Conservation (phyloP, 2,329 filamentous ascomycete genomes). For the Beauveria sp. region DNA sequence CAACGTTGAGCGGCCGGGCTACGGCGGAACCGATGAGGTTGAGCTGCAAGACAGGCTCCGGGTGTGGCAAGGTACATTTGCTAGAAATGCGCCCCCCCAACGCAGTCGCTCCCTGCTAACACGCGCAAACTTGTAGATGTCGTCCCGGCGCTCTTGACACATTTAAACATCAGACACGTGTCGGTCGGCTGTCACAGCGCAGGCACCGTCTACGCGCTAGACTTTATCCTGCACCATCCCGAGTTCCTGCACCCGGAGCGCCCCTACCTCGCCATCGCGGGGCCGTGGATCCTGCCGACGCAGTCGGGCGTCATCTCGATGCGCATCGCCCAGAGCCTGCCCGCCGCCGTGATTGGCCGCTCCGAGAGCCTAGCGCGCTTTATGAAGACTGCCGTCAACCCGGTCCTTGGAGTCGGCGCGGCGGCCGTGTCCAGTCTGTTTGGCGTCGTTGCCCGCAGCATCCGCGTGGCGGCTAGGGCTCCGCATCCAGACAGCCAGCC, state of each 20-base stretch:
- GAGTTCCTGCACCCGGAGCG: conserved; percentile 18
- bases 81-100: background rate
- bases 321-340: conserved; percentile 17
- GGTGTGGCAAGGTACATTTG: conserved; percentile 20
- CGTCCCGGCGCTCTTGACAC: conserved; percentile 24
- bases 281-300: conserved; percentile 24
- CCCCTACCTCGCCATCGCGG: conserved; percentile 22
- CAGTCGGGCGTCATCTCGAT: conserved; percentile 18
- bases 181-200: conserved; percentile 23
- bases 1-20: conserved; percentile 26
- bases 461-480: background rate
- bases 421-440: conserved; percentile 6
- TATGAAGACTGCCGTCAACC: conserved; percentile 16
- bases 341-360: conserved; percentile 14
- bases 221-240: conserved; percentile 23
- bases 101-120: background rate
- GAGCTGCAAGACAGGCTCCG: conserved; percentile 16
- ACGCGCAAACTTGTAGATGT: conserved; percentile 15
- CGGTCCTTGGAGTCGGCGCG: conserved; percentile 12
- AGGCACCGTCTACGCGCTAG: conserved; percentile 24
- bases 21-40: conserved; percentile 26
- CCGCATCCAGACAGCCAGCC: background rate
- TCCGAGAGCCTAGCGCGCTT: conserved; percentile 18
- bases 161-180: conserved; percentile 25
- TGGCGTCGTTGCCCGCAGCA: background rate